Percentiles rank a stretch among this genome's conserved stretches.
Evolutionary conservation across 139 green algal species (phyloP).

Genomic region (Micractinium conductrix): DNA sequence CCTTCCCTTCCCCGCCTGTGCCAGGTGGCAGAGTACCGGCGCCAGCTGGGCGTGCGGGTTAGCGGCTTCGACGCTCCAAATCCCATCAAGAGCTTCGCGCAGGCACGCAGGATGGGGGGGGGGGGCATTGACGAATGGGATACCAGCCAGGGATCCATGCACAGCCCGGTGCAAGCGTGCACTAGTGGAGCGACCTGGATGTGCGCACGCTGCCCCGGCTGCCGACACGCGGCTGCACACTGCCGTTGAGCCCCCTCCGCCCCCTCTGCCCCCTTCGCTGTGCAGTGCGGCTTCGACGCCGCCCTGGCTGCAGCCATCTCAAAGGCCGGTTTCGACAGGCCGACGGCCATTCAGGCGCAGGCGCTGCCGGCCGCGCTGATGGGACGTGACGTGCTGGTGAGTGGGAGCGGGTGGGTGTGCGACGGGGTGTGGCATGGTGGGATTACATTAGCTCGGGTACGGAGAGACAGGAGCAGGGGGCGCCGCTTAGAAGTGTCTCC

Average conservation of each 20-base stretch:
- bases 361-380: conserved; percentile 79
- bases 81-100: conserved; percentile 71
- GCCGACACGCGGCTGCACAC: background rate
- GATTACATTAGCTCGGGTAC: too few relatives aligned
- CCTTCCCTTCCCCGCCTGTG: background rate
- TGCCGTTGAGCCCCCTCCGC: background rate
- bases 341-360: conserved; percentile 84
- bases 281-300: conserved; percentile 80
- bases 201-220: too few relatives aligned
- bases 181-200: too few relatives aligned
- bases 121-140: too few relatives aligned
- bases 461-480: too few relatives aligned
- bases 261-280: background rate
- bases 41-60: conserved; percentile 71
- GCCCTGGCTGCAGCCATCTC: conserved; percentile 70
- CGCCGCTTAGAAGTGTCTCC: too few relatives aligned
- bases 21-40: conserved; percentile 63
- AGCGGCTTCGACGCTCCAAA: conserved; percentile 71
- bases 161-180: too few relatives aligned
- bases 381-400: conserved; percentile 80
- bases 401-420: too few relatives aligned
- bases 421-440: too few relatives aligned
- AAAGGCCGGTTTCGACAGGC: conserved; percentile 71
- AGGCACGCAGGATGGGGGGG: background rate
- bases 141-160: too few relatives aligned